Evolutionary conservation across 2,329 filamentous ascomycete species (phyloP), one percentile per base, ranked within the genome.

Genomic region (Pyrenochaeta sp.): DNA sequence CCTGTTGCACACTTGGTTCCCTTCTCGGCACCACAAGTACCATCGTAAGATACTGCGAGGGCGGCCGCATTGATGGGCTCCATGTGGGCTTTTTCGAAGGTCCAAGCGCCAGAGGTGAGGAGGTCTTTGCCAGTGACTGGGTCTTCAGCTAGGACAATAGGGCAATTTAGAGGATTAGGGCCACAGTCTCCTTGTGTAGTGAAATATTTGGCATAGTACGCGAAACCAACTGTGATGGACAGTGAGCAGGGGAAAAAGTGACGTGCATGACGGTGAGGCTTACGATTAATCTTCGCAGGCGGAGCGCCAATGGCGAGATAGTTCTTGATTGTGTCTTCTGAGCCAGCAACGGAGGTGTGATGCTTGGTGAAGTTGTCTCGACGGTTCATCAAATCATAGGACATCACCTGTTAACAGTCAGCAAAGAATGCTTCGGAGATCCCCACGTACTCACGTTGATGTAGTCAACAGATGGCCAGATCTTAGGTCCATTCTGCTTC

Each of bases 191-290:
- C 80, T 0, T 80, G 72, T 5, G 83, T 78, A 49, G 83, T 78
- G 77, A 90, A 91, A 77, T 83, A 91, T 71, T 91, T 91, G 46
- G 85, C 84, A 72, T 91, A 91, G 70, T 88, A 90, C 2, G 87
- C 86, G 52, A 91, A 85, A 0, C 89, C 89, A 2, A 91, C 59
- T 61, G 37, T n/a, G 19, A 30, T 12, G n/a, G 7, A n/a, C n/a
- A 22, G 46, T 52, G n/a, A 54, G 37, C 22, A 19, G 24, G 27
- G 6, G 24, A 10, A 13, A 27, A 25, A 8, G 6, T 19, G 6
- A 44, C 10, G 10, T 9, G 40, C 24, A 24, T 32, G 6, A 13
- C 10, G 13, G 25, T n/a, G 8, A 10, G 7, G 27, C 47, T 32
- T 48, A 61, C 59, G 80, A 61, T 89, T 89, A 46, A 90, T 80